Base-by-base conservation (phyloP, 1,284 basidiomycete genomes). In the Leccinum pallidistipes region DNA sequence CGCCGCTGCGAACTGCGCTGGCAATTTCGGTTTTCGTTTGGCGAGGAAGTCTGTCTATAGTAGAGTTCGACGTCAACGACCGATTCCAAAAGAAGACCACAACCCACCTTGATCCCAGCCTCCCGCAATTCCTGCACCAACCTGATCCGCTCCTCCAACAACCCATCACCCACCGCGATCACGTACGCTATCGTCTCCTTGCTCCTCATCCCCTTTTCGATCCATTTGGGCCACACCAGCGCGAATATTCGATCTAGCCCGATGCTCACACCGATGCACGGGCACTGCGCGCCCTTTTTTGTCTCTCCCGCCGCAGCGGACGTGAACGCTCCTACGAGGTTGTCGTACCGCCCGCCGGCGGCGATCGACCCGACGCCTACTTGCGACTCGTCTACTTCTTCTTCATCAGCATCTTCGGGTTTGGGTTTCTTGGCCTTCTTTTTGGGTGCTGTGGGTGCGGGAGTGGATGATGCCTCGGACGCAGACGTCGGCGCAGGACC, bases 321-420 rank as follows among this genome's bases (percentile, higher is more conserved):
- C 21, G 89, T 85, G 78, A 99, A 98, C 82, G 96, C 88, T 55
- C 92, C 91, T 2, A 99, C 97, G n/a, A 99, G 89, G 66, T 92
- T 91, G 80, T 99, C 97, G 79, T 99, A 99, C 52, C 97, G 85
- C 12, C 97, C 97, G 18, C 97, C 97, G 0, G 94, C 97, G 7
- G 97, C 97, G 72, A 99, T 97, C 18, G 95, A 98, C 27, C 97
- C 97, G 3, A 99, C 95, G 45, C 97, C 97, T 36, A 99, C 89
- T 62, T 90, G 84, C 3, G 90, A 92, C 74, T 98, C 97, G 78
- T 98, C 97, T 50, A 96, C 79, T 68, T 96, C 95, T 68, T 96
- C 95, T 58, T 94, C 85, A 2, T 80, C 81, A 9, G 64, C 68
- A 0, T 74, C 66, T 49, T 73, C 74, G n/a, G 64, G 61, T 66